Evolutionary conservation across 2,329 filamentous ascomycete genomes (phyloP).

Genomic region (Fusarium sp.): DNA sequence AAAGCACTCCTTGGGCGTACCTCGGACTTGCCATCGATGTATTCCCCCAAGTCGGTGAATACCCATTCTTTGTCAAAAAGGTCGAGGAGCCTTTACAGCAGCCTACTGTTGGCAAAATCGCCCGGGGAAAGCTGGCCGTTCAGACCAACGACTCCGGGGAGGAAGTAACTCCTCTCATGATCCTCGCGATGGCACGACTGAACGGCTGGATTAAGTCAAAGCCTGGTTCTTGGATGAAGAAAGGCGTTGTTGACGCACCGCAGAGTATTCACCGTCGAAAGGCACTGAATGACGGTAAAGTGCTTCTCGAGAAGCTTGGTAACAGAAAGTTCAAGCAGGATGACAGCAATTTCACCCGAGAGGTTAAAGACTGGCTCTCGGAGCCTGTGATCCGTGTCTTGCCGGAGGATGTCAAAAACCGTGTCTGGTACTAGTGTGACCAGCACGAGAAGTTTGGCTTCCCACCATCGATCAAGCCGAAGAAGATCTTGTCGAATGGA

Average conservation of each 20-base stretch:
- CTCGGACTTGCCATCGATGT: constrained; percentile 7
- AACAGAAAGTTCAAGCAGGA: constrained; percentile 8
- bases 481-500: background rate
- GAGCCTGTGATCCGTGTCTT: constrained; percentile 4
- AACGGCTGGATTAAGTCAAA: constrained; percentile 2
- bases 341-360: constrained; percentile 1
- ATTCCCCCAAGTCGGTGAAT: background rate
- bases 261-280: constrained; percentile 1
- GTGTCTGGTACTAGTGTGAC: constrained; percentile 10
- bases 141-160: background rate
- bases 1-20: constrained; percentile 5
- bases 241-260: background rate
- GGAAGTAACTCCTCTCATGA: background rate
- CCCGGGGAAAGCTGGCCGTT: background rate
- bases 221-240: constrained; percentile 4
- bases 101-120: background rate
- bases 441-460: constrained; percentile 11
- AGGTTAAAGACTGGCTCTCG: constrained; percentile 8
- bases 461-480: background rate
- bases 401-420: constrained; percentile 17
- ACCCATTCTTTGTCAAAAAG: constrained; percentile 10
- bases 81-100: background rate
- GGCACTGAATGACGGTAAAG: background rate
- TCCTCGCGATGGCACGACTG: background rate
- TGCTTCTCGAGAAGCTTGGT: constrained; percentile 7